Percentiles rank a stretch among this genome's conserved stretches.
phyloP scores from a whole-genome alignment of 2,329 filamentous ascomycete species.

The Cryphonectria radicalis region DNA sequence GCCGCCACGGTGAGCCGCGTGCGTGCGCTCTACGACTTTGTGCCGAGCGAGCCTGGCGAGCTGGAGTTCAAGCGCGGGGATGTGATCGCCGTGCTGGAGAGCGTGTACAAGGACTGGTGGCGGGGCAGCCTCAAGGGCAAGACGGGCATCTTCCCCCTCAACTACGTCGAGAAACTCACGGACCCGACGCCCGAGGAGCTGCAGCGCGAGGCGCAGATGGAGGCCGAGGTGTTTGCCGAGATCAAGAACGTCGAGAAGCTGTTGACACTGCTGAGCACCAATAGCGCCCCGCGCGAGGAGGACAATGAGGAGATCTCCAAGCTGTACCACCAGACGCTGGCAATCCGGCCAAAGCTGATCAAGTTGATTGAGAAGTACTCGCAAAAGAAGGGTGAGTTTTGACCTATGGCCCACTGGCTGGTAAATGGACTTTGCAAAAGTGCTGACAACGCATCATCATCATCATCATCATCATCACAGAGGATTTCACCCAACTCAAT shows the following conservation, averaged over 20 bases:
- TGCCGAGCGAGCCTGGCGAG: conserved; percentile 90
- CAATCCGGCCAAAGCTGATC: conserved; percentile 94
- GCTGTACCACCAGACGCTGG: conserved; percentile 89
- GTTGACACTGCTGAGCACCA: conserved; percentile 87
- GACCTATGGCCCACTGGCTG: background rate
- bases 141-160: conserved; percentile 96
- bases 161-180: conserved; percentile 96
- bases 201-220: conserved; percentile 95
- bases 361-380: conserved; percentile 99
- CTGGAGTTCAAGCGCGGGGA: conserved; percentile 96
- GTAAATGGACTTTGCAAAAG: background rate
- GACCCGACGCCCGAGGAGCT: conserved; percentile 94
- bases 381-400: conserved; percentile 86
- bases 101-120: conserved; percentile 99
- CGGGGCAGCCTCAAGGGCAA: conserved; percentile 92
- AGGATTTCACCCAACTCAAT: conserved; percentile 97
- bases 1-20: conserved; percentile 96
- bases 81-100: conserved; percentile 95
- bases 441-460: conserved; percentile 15
- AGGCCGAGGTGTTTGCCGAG: conserved; percentile 70
- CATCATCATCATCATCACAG: conserved; percentile 48
- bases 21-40: conserved; percentile 91
- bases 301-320: conserved; percentile 98
- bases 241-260: conserved; percentile 71
- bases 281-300: conserved; percentile 77